Evolutionary conservation across 2,329 filamentous ascomycete genomes (phyloP), one percentile per base, ranked within the genome.

Genomic region (Colletotrichum tamarilloi): DNA sequence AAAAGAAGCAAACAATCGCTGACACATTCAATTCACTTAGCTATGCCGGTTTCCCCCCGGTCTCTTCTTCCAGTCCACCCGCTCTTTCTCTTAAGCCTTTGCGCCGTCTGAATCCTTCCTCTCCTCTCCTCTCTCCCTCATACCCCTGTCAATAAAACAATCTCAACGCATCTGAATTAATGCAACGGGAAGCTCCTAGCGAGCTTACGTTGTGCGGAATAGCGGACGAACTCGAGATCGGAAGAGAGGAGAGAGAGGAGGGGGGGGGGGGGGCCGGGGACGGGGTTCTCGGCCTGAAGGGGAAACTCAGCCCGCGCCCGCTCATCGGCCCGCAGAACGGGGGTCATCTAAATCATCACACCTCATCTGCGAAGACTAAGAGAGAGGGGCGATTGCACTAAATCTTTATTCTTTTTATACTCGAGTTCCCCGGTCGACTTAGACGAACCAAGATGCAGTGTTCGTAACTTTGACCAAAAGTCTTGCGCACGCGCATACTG

Each of bases 311-410:
- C 62, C 28, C 28, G 62, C 46, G 38, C 46, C 42, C 19, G 19
- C 28, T 28, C 60, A 30, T 35, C 60, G 60, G 60, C 46, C 60
- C 60, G 60, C 60, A 32, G 42, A n/a, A 22, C 59, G 59, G 42
- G 16, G 19, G 4, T 11, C 16, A 30, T 49, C 38, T n/a, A 32
- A 62, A 14, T 7, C 28, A 28, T 49, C 42, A 19, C 42, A 62
- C 26, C 26, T 32, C 19, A 26, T 52, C 22, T 32, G 26, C 26
- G 16, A n/a, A 49, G 59, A 42, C 38, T 16, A 42, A n/a, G 28
- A n/a, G 14, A 28, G 6, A 30, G 59, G 42, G 16, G 19, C 7
- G 42, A 11, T 49, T 49, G 42, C 19, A 49, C 42, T n/a, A n/a
- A 49, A 49, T 63, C n/a, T 26, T 32, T 46, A 3, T 35, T 53